A percentile compares a stretch with the other conserved stretches of the same genome.
phyloP scores from a whole-genome alignment of 257 asterid species.

The Solanum tarijense region DNA sequence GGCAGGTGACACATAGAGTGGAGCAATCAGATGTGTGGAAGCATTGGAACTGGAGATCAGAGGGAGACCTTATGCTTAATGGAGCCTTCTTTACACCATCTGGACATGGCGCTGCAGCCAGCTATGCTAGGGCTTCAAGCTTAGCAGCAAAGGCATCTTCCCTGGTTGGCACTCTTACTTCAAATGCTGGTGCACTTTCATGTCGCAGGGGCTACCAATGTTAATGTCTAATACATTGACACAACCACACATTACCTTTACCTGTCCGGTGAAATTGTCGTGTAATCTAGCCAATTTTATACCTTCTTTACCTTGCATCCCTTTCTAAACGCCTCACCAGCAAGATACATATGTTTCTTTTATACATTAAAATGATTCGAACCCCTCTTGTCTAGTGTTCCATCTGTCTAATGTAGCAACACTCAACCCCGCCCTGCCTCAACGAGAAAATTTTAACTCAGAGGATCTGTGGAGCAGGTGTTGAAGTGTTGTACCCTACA shows the following conservation, averaged over 20 bases:
- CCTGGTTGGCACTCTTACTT: constrained; percentile 53
- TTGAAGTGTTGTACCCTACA: constrained; percentile 26
- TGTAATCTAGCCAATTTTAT: neutral
- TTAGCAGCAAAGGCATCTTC: constrained; percentile 78
- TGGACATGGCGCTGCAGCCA: constrained; percentile 56
- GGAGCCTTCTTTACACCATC: constrained; percentile 80
- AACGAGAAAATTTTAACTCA: constrained; percentile 10
- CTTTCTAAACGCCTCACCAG: constrained; percentile 1
- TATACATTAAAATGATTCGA: neutral
- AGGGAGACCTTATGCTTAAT: constrained; percentile 83
- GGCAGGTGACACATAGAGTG: constrained; percentile 75
- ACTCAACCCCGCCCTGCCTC: constrained; percentile 48
- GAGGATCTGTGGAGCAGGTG: constrained; percentile 10
- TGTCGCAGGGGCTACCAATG: constrained; percentile 55
- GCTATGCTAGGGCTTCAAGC: constrained; percentile 85
- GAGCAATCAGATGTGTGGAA: constrained; percentile 35
- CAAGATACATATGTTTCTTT: neutral
- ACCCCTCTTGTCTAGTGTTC: neutral
- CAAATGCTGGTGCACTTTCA: constrained; percentile 55
- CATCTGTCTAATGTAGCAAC: neutral
- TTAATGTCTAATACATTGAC: constrained; percentile 8
- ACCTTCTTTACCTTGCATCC: neutral
- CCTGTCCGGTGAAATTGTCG: neutral
- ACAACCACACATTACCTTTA: neutral
- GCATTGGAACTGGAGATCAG: constrained; percentile 93